Conservation (phyloP, 257 asterid genomes). For the Solanum medicagineum region DNA sequence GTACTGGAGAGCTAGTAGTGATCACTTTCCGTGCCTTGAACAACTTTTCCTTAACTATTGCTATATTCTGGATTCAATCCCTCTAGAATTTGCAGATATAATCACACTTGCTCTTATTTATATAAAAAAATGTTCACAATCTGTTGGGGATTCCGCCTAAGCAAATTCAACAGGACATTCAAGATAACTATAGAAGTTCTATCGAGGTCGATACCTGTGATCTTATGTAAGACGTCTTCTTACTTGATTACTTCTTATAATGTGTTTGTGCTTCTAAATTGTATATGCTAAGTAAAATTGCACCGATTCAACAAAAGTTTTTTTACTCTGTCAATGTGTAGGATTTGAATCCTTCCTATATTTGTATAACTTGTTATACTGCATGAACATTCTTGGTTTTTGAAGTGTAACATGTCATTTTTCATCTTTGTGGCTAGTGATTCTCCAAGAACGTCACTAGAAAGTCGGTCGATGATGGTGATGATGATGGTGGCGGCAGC, state of each 20-base stretch:
- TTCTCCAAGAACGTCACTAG: not conserved
- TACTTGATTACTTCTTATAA: too few relatives aligned
- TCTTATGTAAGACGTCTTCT: too few relatives aligned
- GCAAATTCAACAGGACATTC: slow-evolving; percentile 16
- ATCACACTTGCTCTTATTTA: not conserved
- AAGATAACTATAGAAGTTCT: not conserved
- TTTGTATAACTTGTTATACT: not conserved
- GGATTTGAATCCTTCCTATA: not conserved
- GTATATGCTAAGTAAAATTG: not conserved
- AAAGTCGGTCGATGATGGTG: fast-evolving
- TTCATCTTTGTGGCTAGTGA: not conserved
- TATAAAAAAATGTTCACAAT: not conserved
- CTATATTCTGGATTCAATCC: not conserved
- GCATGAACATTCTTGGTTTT: not conserved
- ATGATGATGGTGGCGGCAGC: not conserved
- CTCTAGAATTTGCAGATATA: not conserved
- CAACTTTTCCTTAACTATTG: not conserved
- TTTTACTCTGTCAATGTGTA: not conserved
- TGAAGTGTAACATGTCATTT: not conserved
- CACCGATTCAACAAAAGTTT: not conserved
- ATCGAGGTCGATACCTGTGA: not conserved
- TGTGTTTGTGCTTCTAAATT: too few relatives aligned
- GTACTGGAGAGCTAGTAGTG: not conserved
- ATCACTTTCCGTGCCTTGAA: slow-evolving; percentile 8
- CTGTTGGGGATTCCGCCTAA: slow-evolving; percentile 13